phyloP scores from a whole-genome alignment of 1,139 yeast genomes.

The Kurtzmaniella quercitrusa region DNA sequence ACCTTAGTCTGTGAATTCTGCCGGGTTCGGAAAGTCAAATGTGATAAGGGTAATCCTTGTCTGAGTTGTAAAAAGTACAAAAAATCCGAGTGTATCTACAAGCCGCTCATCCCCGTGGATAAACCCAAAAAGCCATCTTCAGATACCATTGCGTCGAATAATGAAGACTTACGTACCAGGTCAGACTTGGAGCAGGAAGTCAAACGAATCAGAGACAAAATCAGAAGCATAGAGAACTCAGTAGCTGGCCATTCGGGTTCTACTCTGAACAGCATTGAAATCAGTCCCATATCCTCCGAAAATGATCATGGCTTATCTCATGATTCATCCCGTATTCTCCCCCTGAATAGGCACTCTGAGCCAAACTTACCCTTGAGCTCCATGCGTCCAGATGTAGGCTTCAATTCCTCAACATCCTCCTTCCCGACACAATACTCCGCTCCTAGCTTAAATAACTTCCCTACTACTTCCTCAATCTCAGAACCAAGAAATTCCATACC shows the following conservation, averaged over 20 bases:
- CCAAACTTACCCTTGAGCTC: not conserved
- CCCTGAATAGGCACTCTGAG: not conserved
- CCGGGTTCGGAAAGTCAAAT: constrained; percentile 38
- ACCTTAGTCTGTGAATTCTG: constrained; percentile 40
- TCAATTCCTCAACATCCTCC: not conserved
- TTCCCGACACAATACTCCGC: not conserved
- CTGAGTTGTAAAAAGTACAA: constrained; percentile 37
- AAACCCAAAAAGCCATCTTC: not conserved
- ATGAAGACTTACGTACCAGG: not conserved
- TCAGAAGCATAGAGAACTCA: constrained; percentile 10
- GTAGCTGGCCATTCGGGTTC: constrained; percentile 3
- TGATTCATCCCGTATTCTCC: not conserved
- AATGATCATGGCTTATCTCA: not conserved
- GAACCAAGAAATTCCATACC: not conserved
- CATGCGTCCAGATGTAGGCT: not conserved
- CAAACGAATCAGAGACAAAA: constrained; percentile 9
- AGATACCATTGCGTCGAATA: not conserved
- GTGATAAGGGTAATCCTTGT: constrained; percentile 41
- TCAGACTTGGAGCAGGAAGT: constrained; percentile 8
- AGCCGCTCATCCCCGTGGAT: not conserved
- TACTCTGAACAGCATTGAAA: constrained; percentile 7
- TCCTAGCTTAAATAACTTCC: not conserved
- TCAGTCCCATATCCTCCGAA: not conserved
- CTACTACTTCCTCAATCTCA: not conserved
- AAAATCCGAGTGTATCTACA: constrained; percentile 24